A percentile compares a stretch with the other conserved stretches of the same genome.
These are phyloP conservation scores for Raphidocelis subcapitata DNA, from an alignment of 139 green algal genomes.

Conservation along the genomic window DNA sequence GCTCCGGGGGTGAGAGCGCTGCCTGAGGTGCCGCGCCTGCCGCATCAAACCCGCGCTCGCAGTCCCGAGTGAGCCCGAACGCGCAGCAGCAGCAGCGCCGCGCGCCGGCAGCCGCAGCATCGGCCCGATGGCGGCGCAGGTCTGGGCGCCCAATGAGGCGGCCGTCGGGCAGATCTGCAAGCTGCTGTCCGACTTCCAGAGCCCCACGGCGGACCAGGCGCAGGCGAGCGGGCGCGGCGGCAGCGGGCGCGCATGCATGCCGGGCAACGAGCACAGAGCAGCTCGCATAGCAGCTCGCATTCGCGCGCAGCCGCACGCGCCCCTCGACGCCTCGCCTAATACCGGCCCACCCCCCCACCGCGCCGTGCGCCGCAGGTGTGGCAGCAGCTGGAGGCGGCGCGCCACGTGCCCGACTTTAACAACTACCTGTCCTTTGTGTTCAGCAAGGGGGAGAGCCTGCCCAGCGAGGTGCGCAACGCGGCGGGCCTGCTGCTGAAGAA, in stretches of 20 bases:
- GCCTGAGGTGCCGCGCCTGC: no score
- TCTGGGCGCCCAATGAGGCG: constrained; percentile 66
- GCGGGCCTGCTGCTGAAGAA: constrained; percentile 97
- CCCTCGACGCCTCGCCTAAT: not conserved
- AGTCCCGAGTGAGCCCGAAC: no score
- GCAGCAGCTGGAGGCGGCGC: constrained; percentile 78
- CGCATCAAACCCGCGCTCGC: no score
- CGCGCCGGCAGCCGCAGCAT: no score
- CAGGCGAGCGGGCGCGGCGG: constrained; percentile 41
- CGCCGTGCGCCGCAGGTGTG: constrained; percentile 70
- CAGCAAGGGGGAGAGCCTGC: constrained; percentile 58
- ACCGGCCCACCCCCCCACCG: not conserved
- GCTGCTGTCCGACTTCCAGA: constrained; percentile 76
- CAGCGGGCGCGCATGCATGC: not conserved
- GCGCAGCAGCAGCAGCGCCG: no score
- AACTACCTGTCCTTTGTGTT: constrained; percentile 95
- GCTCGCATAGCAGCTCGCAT: not conserved
- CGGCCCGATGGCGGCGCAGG: constrained; percentile 4
- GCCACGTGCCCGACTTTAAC: constrained; percentile 87
- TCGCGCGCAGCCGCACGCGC: not conserved
- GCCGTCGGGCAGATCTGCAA: constrained; percentile 74
- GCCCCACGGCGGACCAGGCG: constrained; percentile 80
- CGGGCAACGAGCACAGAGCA: not conserved
- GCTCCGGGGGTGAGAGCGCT: no score
- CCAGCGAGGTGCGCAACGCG: constrained; percentile 81